Evolutionary conservation across 2,329 filamentous ascomycete genomes (phyloP).

Genomic region (Calonectria pseudoturangicola): DNA sequence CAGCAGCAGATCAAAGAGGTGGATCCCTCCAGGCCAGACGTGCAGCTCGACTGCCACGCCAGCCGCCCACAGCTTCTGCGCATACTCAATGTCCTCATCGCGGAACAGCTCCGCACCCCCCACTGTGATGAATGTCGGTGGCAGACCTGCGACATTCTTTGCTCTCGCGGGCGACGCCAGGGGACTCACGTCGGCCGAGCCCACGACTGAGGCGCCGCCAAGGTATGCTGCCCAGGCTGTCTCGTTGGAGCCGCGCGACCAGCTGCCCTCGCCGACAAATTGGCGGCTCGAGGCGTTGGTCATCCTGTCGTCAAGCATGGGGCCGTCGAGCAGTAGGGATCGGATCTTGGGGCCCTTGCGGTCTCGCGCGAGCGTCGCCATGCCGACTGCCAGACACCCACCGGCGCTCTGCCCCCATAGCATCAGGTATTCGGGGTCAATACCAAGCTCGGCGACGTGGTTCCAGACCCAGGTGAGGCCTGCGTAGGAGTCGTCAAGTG

Average conservation of each 20-base stretch:
- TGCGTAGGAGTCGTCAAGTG: conserved; percentile 54
- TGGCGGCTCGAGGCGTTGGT: conserved; percentile 57
- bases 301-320: conserved; percentile 68
- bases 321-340: conserved; percentile 65
- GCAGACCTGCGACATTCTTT: conserved; percentile 61
- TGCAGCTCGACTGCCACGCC: conserved; percentile 66
- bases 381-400: conserved; percentile 62
- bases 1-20: conserved; percentile 60
- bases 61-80: conserved; percentile 61
- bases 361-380: conserved; percentile 62
- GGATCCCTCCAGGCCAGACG: conserved; percentile 64
- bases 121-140: conserved; percentile 65
- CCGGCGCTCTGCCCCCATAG: conserved; percentile 66
- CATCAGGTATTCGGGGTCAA: conserved; percentile 63
- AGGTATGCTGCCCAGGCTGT: conserved; percentile 65
- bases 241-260: conserved; percentile 61
- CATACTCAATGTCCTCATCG: conserved; percentile 64
- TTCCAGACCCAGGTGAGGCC: conserved; percentile 60
- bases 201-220: conserved; percentile 58
- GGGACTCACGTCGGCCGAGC: conserved; percentile 57
- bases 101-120: conserved; percentile 66
- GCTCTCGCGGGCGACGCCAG: conserved; percentile 62
- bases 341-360: conserved; percentile 56
- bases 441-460: conserved; percentile 61
- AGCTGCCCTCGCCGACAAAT: conserved; percentile 59